phyloP scores from a whole-genome alignment of 2,329 filamentous ascomycete genomes.

The Botrytis fabae region DNA sequence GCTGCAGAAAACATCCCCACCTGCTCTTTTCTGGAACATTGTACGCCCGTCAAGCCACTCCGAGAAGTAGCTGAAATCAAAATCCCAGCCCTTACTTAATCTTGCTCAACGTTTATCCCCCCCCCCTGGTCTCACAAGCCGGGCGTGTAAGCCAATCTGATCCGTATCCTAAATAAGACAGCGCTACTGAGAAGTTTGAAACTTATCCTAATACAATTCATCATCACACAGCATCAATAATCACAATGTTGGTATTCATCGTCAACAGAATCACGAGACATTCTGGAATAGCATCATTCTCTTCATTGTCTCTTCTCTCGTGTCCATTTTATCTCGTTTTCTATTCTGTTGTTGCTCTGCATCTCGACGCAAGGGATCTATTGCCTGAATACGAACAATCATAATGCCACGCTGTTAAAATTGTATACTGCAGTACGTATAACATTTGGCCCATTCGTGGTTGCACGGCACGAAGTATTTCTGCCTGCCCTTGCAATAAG shows the following conservation, averaged over 20 bases:
- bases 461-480: background rate
- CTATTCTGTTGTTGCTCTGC: background rate
- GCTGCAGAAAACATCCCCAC: slow-evolving; percentile 7
- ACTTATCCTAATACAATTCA: background rate
- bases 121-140: slow-evolving; percentile 12
- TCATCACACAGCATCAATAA: slow-evolving; percentile 4
- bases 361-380: background rate
- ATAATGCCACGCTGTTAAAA: slow-evolving; percentile 2
- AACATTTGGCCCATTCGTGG: background rate
- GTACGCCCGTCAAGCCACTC: background rate
- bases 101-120: slow-evolving; percentile 12
- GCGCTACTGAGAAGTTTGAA: background rate
- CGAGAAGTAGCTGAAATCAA: slow-evolving; percentile 6
- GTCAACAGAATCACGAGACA: slow-evolving; percentile 1
- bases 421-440: slow-evolving; percentile 5
- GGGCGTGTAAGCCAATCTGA: slow-evolving; percentile 2
- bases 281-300: background rate
- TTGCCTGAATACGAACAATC: slow-evolving; percentile 12
- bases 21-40: slow-evolving; percentile 14
- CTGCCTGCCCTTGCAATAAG: slow-evolving; percentile 1
- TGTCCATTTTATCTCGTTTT: background rate
- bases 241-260: background rate
- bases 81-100: slow-evolving; percentile 2
- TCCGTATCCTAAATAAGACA: slow-evolving; percentile 3
- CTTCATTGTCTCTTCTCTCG: slow-evolving; percentile 7